phyloP scores from a whole-genome alignment of 2,329 filamentous ascomycete species.

The Thielaviopsis populi region DNA sequence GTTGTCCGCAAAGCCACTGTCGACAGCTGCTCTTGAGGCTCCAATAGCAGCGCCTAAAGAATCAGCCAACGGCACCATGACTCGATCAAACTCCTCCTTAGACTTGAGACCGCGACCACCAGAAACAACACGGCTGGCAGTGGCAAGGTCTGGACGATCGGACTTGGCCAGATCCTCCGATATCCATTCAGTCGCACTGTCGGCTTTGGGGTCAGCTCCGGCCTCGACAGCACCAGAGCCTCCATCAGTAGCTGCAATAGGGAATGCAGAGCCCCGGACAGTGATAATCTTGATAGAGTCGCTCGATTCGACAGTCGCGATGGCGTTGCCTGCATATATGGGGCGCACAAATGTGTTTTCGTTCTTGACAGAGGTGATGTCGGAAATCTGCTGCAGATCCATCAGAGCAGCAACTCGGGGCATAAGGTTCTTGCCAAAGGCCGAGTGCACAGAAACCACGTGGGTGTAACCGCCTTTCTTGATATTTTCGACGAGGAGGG shows the following conservation, averaged over 20 bases:
- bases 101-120: slow-evolving; percentile 92
- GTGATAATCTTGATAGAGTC: slow-evolving; percentile 82
- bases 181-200: slow-evolving; percentile 69
- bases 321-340: slow-evolving; percentile 95
- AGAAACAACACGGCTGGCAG: slow-evolving; percentile 79
- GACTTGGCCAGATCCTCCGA: slow-evolving; percentile 87
- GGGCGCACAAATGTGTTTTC: slow-evolving; percentile 93
- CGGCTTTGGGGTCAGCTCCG: slow-evolving; percentile 67
- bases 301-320: slow-evolving; percentile 82
- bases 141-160: slow-evolving; percentile 82
- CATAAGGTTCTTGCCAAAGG: slow-evolving; percentile 91
- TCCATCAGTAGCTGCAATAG: slow-evolving; percentile 53
- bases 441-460: slow-evolving; percentile 76
- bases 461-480: slow-evolving; percentile 92
- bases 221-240: slow-evolving; percentile 66
- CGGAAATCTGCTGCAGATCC: slow-evolving; percentile 85
- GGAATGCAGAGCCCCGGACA: slow-evolving; percentile 83
- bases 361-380: slow-evolving; percentile 71
- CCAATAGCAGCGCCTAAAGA: slow-evolving; percentile 89
- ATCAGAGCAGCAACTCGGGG: slow-evolving; percentile 83
- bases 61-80: slow-evolving; percentile 88
- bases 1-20: slow-evolving; percentile 96
- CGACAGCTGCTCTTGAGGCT: slow-evolving; percentile 85
- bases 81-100: slow-evolving; percentile 87
- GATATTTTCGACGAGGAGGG: slow-evolving; percentile 86